Conservation (phyloP, 2,329 filamentous ascomycete genomes). For the Bretziella fagacearum region DNA sequence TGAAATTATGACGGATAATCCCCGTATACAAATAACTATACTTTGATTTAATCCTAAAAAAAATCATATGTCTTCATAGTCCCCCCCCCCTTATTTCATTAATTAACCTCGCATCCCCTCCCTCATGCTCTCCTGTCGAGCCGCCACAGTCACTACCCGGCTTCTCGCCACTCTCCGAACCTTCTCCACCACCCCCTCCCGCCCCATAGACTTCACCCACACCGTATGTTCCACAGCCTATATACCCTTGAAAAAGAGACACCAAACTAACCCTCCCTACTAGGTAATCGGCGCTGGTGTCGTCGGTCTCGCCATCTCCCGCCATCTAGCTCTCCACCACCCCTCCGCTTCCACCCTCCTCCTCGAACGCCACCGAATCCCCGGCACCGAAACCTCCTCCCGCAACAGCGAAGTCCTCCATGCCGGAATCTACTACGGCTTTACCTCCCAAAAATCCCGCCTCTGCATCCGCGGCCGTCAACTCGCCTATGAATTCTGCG, state of each 20-base stretch:
- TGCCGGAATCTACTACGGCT: constrained; percentile 80
- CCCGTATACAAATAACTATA: background rate
- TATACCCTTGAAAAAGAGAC: background rate
- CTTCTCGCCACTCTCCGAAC: background rate
- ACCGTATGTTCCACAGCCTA: constrained; percentile 22
- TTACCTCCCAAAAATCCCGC: constrained; percentile 56
- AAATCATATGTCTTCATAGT: background rate
- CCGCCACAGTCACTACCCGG: background rate
- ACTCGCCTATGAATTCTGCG: constrained; percentile 66
- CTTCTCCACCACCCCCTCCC: constrained; percentile 24
- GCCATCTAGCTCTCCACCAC: constrained; percentile 45
- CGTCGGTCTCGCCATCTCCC: constrained; percentile 65
- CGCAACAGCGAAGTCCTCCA: constrained; percentile 95
- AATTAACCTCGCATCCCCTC: background rate
- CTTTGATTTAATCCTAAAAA: background rate
- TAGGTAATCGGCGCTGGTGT: constrained; percentile 44
- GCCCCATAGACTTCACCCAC: constrained; percentile 29
- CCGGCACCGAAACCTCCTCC: constrained; percentile 67
- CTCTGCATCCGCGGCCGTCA: constrained; percentile 66
- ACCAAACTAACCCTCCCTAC: background rate
- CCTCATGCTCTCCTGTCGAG: too few relatives aligned
- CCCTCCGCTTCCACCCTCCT: constrained; percentile 51
- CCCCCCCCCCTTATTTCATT: background rate
- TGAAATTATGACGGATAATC: background rate
- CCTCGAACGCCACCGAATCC: constrained; percentile 58